Conservation (phyloP, 208 protist species). For the Strigomonas culicis region DNA sequence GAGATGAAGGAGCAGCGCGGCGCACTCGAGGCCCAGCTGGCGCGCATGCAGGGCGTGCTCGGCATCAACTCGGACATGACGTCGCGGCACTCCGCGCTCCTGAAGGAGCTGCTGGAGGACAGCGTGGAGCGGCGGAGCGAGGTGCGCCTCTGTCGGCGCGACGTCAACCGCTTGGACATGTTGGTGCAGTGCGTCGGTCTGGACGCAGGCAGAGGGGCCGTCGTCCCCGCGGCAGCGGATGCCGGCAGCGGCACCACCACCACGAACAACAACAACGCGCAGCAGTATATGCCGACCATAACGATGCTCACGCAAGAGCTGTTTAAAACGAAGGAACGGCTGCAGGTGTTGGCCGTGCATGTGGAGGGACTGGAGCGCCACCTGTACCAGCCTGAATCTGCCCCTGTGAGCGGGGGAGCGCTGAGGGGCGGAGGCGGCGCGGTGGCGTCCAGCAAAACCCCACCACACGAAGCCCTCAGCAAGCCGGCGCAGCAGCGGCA, state of each 20-base stretch:
- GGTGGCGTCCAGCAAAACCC: not conserved
- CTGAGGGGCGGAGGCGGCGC: not conserved
- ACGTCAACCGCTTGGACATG: conserved; percentile 78
- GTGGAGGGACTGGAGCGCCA: conserved; percentile 36
- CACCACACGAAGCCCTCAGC: not conserved
- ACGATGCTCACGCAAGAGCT: conserved; percentile 24
- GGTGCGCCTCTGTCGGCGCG: conserved; percentile 50
- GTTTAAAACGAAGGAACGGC: conserved; percentile 29
- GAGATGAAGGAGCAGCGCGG: conserved; percentile 25
- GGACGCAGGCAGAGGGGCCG: not conserved
- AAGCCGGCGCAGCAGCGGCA: not conserved
- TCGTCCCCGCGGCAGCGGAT: not conserved
- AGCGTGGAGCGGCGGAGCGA: conserved; percentile 35
- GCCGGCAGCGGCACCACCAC: not conserved
- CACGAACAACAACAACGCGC: not conserved
- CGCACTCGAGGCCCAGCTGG: conserved; percentile 35
- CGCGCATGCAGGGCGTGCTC: conserved; percentile 47
- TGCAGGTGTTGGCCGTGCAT: conserved; percentile 26
- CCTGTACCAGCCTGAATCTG: conserved; percentile 27
- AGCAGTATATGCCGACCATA: not conserved
- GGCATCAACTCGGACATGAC: conserved; percentile 36
- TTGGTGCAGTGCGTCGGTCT: conserved; percentile 37
- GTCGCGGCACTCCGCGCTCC: conserved; percentile 25
- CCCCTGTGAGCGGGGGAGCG: not conserved
- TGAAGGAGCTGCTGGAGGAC: conserved; percentile 54